Base-by-base conservation (phyloP, 139 green algal species). In the Zygnema cylindricum region DNA sequence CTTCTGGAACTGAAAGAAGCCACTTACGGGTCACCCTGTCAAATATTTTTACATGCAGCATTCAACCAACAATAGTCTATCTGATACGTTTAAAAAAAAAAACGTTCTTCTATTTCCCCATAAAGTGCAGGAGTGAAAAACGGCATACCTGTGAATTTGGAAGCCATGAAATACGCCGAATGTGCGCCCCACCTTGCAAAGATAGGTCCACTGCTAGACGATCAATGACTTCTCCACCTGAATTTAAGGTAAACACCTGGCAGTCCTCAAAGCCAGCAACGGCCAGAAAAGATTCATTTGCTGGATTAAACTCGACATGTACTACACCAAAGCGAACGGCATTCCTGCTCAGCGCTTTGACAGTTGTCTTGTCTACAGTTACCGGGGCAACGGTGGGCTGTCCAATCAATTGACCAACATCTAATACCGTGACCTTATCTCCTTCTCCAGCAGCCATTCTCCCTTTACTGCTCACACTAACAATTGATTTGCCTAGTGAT, bases 361-460 rank as follows among this genome's bases (percentile, higher is more conserved):
- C 49, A 36, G 42, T 76, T 32, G 69, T 55, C 36, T 90, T 90
- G 21, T 92, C 90, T 2, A n/a, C n/a, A 41, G 63, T 39, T 55
- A 84, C 85, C 2, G 55, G 82, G 2, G 35, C 25, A 23, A 11
- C 32, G 11, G 86, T 69, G 3, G 39, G 7, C 32, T 55, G 30
- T 35, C 89, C 88, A 22, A 55, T 69, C 42, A 93, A 73, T 32
- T 73, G 36, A 30, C 30, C 73, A 39, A 82, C 90, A 38, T 93
- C 90, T 1, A 93, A 86, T 11, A 93, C 40, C 30, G 69, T 81
- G 30, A 93, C 71, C 73, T 92, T 92, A 39, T 93, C 90, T 30
- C 90, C 90, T 73, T 93, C 90, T 35, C 35, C 90, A 38, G 91
- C 84, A 0, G 90, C 90, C 30, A 93, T 69, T 43, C 55, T 43